Evolutionary conservation across 2,329 filamentous ascomycete species (phyloP).

Genomic region (Cladosporium sphaerospermum): DNA sequence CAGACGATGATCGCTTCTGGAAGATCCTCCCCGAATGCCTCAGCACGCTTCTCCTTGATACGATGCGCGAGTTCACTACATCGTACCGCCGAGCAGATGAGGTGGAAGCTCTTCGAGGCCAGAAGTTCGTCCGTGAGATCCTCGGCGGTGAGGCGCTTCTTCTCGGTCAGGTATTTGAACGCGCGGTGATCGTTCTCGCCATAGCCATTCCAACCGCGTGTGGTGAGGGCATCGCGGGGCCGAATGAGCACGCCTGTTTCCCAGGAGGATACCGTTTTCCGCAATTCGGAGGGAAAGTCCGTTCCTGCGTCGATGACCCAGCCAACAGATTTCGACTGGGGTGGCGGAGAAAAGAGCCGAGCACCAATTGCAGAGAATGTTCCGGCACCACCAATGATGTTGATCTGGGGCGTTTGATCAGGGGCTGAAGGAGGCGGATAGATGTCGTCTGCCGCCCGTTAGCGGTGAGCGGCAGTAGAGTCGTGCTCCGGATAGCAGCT

Average conservation of each 20-base stretch:
- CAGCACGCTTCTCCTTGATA: conserved; percentile 49
- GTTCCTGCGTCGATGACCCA: conserved; percentile 89
- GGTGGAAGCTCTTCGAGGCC: conserved; percentile 71
- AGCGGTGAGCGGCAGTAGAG: background rate
- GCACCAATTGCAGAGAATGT: conserved; percentile 83
- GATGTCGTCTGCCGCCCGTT: conserved; percentile 66
- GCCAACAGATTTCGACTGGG: conserved; percentile 61
- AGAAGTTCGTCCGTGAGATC: conserved; percentile 64
- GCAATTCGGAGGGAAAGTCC: conserved; percentile 70
- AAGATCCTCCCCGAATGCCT: conserved; percentile 4
- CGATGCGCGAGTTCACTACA: conserved; percentile 69
- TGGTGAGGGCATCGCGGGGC: conserved; percentile 65
- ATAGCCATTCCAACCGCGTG: conserved; percentile 90
- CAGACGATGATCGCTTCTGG: conserved; percentile 68
- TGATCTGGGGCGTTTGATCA: conserved; percentile 49
- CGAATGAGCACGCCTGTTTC: conserved; percentile 66
- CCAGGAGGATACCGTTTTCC: conserved; percentile 64
- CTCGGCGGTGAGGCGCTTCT: conserved; percentile 68
- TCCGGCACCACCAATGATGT: conserved; percentile 84
- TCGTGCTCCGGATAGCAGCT: conserved; percentile 19
- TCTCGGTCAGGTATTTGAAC: conserved; percentile 85
- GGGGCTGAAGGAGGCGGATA: conserved; percentile 68
- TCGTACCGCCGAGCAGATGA: conserved; percentile 74
- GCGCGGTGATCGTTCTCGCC: conserved; percentile 47
- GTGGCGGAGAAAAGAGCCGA: conserved; percentile 75